Evolutionary conservation across 2,329 filamentous ascomycete genomes (phyloP), one percentile per base, ranked within the genome.

Genomic region (Exophiala xenobiotica): DNA sequence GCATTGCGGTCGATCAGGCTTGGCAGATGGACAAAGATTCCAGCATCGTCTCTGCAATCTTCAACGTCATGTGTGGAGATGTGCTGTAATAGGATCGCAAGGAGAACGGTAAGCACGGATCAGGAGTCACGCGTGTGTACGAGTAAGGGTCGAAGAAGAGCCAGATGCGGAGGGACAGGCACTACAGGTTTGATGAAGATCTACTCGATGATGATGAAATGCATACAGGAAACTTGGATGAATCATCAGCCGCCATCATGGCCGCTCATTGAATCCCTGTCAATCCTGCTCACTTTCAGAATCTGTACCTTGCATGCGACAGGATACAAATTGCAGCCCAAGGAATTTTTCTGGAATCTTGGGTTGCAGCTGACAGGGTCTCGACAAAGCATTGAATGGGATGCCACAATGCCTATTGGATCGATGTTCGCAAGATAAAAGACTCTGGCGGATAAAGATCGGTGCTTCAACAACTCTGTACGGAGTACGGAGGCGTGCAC

Each of bases 371-470:
- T 39, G 37, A 39, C 37, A 20, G n/a, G 9, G 37, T 9, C 14
- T 39, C 22, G 37, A 39, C 37, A 39, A 39, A 39, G 37, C 37
- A n/a, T n/a, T n/a, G n/a, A n/a, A n/a, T n/a, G n/a, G n/a, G n/a
- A n/a, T n/a, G n/a, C n/a, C n/a, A n/a, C n/a, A n/a, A n/a, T n/a
- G n/a, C 12, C 8, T 20, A 39, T 39, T 39, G 37, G 37, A 39
- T 6, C 19, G 37, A 39, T 19, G 12, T 33, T n/a, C n/a, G 11
- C 27, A 31, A 12, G 27, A 31, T 31, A 9, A 4, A 9, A 6
- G 14, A 4, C 11, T 31, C 27, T 4, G 8, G 27, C 8, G 27
- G 27, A 31, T 11, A n/a, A 31, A 31, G 27, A 6, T 31, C 27
- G 27, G 27, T n/a, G n/a, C n/a, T n/a, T n/a, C n/a, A n/a, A n/a